A percentile compares a stretch with the other conserved stretches of the same genome.
phyloP scores from a whole-genome alignment of 2,329 filamentous ascomycete genomes.

The Hymenoscyphus repandus region DNA sequence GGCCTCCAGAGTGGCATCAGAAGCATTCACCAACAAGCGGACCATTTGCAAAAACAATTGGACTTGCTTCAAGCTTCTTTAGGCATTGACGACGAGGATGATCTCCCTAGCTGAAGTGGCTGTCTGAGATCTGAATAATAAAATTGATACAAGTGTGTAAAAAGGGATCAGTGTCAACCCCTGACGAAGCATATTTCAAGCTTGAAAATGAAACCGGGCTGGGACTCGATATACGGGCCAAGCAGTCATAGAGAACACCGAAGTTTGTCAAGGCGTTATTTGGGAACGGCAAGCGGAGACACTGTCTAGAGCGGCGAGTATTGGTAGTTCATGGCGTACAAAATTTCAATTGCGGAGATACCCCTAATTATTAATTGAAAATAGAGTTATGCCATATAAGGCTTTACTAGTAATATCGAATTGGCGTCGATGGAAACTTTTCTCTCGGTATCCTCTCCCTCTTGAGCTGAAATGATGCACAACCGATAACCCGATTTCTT shows the following conservation, averaged over 20 bases:
- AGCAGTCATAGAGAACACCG: too few species aligned
- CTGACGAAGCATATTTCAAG: too few species aligned
- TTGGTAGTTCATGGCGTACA: too few species aligned
- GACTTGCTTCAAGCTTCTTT: slow-evolving; percentile 18
- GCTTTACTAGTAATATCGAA: background rate
- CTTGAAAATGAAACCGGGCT: too few species aligned
- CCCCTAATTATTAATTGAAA: too few species aligned
- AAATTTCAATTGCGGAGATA: too few species aligned
- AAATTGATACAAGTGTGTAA: background rate
- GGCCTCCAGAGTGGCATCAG: slow-evolving; percentile 24
- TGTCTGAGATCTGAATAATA: background rate
- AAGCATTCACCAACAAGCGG: slow-evolving; percentile 20
- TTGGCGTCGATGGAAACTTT: background rate
- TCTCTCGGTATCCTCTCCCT: background rate
- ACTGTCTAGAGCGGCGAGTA: too few species aligned
- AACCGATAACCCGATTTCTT: too few species aligned
- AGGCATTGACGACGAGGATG: slow-evolving; percentile 18
- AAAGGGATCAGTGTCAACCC: background rate
- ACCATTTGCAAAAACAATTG: slow-evolving; percentile 23
- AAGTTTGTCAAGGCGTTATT: too few species aligned
- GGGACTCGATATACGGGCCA: too few species aligned
- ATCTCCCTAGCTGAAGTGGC: background rate
- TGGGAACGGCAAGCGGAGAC: too few species aligned
- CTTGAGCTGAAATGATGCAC: too few species aligned
- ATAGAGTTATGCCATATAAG: background rate